Base-by-base conservation (phyloP, 2,329 filamentous ascomycete genomes). In the Polytolypa hystricis region DNA sequence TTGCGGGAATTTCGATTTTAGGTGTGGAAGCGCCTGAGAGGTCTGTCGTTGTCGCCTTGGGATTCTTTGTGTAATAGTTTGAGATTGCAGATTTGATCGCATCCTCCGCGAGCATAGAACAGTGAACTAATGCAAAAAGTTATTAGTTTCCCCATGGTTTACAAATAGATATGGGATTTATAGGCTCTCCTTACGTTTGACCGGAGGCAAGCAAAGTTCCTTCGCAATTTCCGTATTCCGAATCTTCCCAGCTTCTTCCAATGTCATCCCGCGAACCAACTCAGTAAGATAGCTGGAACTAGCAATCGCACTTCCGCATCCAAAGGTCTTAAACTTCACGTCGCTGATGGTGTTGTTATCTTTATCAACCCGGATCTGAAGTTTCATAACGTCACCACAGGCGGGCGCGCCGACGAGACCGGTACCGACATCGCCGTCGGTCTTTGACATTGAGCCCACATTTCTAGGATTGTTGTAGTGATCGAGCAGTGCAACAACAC, bases 161-260 rank as follows among this genome's bases (percentile, higher is more conserved):
- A 4, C 3, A 26, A 9, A 34, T 6, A 25, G 18, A 31, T 14
- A 30, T 26, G 14, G 20, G 9, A 26, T 9, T 17, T 23, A 21
- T n/a, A n/a, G n/a, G n/a, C 31, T 76, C 79, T 63, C 67, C 35
- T 10, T 30, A 86, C 83, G 64, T 68, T 93, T 93, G 34, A 93
- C 84, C 43, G 85, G 84, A 23, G 84, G 85, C 54, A 91, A 64
- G 56, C 84, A 91, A 39, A 95, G 70, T 66, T 98, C 93, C 70
- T 93, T 93, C 25, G 91, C 91, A 57, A 98, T 98, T 65, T 98
- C 87, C 3, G 89, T 94, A 66, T 98, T 98, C 68, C 85, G 81
- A 52, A 98, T 84, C 66, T 82, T 81, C 37, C 79, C 79, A 21
- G 93, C 91, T 60, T 98, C 85, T 52, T 98, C 91, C 47, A 98